Evolutionary conservation across 306 rosid species (phyloP).

Genomic region (Corylus americana): DNA sequence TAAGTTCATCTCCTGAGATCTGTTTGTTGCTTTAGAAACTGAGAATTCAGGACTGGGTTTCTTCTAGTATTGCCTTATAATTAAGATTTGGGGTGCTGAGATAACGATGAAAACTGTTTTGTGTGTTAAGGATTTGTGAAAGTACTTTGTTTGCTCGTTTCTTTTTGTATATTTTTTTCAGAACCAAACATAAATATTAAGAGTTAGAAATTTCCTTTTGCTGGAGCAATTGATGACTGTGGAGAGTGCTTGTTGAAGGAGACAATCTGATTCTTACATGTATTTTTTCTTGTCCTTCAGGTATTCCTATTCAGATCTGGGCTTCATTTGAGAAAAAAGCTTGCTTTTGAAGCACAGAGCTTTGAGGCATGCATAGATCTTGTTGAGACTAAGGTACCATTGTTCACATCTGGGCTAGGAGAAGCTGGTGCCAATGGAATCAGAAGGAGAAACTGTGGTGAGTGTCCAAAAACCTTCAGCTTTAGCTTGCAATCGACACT

Average conservation of each 20-base stretch:
- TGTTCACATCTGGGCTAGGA: constrained; percentile 37
- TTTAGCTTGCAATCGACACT: neutral
- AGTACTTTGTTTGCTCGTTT: constrained; percentile 9
- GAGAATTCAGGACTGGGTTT: constrained; percentile 9
- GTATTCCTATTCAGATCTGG: constrained; percentile 40
- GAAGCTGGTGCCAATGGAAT: constrained; percentile 56
- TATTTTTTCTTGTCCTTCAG: constrained; percentile 1
- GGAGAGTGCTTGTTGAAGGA: constrained; percentile 32
- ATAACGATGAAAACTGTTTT: constrained; percentile 11
- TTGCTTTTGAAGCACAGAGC: constrained; percentile 10
- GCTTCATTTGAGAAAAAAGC: constrained; percentile 23
- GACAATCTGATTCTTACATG: constrained; percentile 26
- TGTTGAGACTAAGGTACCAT: constrained; percentile 40
- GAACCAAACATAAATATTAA: constrained; percentile 4
- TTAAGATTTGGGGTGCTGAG: constrained; percentile 18
- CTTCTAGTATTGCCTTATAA: neutral
- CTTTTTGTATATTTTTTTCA: neutral
- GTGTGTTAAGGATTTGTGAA: neutral
- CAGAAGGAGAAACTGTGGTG: constrained; percentile 81
- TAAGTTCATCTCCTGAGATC: constrained; percentile 25
- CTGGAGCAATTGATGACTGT: constrained; percentile 6
- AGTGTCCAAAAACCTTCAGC: constrained; percentile 31
- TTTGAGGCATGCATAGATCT: constrained; percentile 44
- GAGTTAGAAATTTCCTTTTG: constrained; percentile 18
- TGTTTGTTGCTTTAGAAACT: constrained; percentile 10